Percentiles rank a stretch among this genome's conserved stretches.
These are phyloP conservation scores for Aspergillus neotritici DNA, from an alignment of 2,329 filamentous ascomycete genomes.

Conservation along the genomic window DNA sequence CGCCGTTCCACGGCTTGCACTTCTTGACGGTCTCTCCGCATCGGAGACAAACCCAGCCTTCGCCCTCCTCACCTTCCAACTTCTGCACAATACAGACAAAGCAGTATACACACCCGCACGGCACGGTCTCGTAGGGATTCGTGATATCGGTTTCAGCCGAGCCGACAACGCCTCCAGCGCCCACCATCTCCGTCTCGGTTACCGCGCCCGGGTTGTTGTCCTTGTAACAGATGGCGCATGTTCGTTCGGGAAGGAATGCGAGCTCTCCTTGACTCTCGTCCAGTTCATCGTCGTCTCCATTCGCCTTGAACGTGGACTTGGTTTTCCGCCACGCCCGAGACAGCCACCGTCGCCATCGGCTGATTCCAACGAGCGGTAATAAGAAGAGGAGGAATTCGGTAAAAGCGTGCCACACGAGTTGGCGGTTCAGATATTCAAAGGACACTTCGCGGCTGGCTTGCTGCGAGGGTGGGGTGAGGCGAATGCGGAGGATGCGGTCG, in stretches of 20 bases:
- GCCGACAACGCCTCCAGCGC: constrained; percentile 72
- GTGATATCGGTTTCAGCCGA: constrained; percentile 90
- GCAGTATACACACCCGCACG: constrained; percentile 90
- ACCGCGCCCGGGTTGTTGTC: constrained; percentile 72
- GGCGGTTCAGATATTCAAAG: constrained; percentile 95
- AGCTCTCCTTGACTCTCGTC: constrained; percentile 62
- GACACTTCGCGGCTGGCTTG: constrained; percentile 88
- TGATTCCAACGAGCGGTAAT: constrained; percentile 91
- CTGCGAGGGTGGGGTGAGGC: constrained; percentile 75
- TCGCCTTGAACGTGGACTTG: constrained; percentile 55
- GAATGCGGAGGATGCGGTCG: constrained; percentile 76
- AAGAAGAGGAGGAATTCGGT: constrained; percentile 98
- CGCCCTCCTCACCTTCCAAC: constrained; percentile 85
- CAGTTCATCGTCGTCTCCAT: constrained; percentile 46
- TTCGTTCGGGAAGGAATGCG: constrained; percentile 81
- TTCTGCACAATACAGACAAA: constrained; percentile 90
- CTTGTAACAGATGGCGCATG: constrained; percentile 94
- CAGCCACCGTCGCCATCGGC: constrained; percentile 88
- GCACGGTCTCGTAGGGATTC: constrained; percentile 87
- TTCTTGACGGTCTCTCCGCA: constrained; percentile 79
- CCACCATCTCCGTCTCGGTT: constrained; percentile 70
- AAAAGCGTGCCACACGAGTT: constrained; percentile 99
- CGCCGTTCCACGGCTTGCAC: constrained; percentile 86
- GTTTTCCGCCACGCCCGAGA: constrained; percentile 77
- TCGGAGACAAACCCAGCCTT: constrained; percentile 85